Evolutionary conservation across 768 basidiomycete genomes (phyloP).

Genomic region (Leccinum broughii): DNA sequence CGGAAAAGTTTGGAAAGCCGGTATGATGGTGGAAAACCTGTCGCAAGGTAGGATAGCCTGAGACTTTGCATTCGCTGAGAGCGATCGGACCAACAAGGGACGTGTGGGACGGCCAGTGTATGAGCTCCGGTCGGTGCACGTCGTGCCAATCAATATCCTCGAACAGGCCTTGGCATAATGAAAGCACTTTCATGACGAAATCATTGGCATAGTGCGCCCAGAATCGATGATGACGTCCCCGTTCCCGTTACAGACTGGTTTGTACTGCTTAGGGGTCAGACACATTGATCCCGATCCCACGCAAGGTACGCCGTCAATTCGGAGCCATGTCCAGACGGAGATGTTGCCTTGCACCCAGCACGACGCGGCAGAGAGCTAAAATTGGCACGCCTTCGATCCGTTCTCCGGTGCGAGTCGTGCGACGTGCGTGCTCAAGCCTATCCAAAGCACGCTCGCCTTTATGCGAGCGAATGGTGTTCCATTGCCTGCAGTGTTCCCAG

Average conservation of each 20-base stretch:
- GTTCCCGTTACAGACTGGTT: neutral
- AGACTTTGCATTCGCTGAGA: neutral
- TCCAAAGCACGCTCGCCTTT: too few species aligned
- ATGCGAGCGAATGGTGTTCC: too few species aligned
- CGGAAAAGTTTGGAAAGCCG: neutral
- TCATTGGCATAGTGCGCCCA: slow-evolving; percentile 3
- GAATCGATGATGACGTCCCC: slow-evolving; percentile 10
- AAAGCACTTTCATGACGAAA: slow-evolving; percentile 24
- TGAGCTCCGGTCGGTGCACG: slow-evolving; percentile 4
- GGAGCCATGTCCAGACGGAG: neutral
- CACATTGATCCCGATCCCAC: neutral
- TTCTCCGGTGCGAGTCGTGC: too few species aligned
- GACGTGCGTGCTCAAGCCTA: too few species aligned
- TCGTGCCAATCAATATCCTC: slow-evolving; percentile 12
- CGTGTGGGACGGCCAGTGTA: neutral
- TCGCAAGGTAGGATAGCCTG: neutral
- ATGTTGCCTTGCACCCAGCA: neutral
- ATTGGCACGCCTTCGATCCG: neutral
- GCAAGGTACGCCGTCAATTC: neutral
- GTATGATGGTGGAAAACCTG: neutral
- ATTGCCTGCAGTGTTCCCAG: too few species aligned
- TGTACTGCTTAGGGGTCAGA: too few species aligned
- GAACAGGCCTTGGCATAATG: neutral
- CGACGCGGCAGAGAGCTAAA: neutral
- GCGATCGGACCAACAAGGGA: slow-evolving; percentile 12